Evolutionary conservation across 805 yeast species (phyloP), one percentile per base, ranked within the genome.

Genomic region (Pichia californica): DNA sequence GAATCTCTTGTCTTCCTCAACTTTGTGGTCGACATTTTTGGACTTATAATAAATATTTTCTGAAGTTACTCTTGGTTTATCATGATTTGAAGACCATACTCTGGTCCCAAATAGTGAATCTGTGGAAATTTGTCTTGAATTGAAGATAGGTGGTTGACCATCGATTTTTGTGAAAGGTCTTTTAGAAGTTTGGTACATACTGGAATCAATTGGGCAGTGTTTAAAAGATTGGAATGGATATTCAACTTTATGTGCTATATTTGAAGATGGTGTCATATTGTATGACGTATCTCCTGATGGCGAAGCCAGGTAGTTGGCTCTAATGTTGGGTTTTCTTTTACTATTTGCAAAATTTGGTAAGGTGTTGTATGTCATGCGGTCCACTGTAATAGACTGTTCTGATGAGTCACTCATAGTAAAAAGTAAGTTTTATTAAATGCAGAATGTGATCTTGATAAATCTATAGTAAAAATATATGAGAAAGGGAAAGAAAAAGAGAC

Each of bases 151-250:
- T n/a, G n/a, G n/a, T n/a, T n/a, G n/a, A n/a, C n/a, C n/a, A n/a
- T n/a, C n/a, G n/a, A n/a, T n/a, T n/a, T n/a, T n/a, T n/a, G n/a
- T n/a, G n/a, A n/a, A n/a, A n/a, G n/a, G n/a, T n/a, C n/a, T n/a
- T n/a, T n/a, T n/a, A n/a, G n/a, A n/a, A n/a, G n/a, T n/a, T n/a
- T n/a, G n/a, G n/a, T n/a, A n/a, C n/a, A n/a, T n/a, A n/a, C n/a
- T n/a, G n/a, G n/a, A n/a, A 23, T 45, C 43, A 15, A 39, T 30
- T 11, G 45, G 31, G 33, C 41, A 43, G 8, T 46, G 46, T 31
- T 42, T 50, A 2, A 47, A 39, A 16, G 52, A 46, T 8, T 40
- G 39, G 38, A 52, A 52, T 6, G 55, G 55, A 18, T 51, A 30
- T 10, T 44, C 44, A 6, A 30, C 42, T 23, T 28, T 38, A 11